Evolutionary conservation across 768 basidiomycete genomes (phyloP), one percentile per base, ranked within the genome.

Genomic region (Xerocomellus dryophilus): DNA sequence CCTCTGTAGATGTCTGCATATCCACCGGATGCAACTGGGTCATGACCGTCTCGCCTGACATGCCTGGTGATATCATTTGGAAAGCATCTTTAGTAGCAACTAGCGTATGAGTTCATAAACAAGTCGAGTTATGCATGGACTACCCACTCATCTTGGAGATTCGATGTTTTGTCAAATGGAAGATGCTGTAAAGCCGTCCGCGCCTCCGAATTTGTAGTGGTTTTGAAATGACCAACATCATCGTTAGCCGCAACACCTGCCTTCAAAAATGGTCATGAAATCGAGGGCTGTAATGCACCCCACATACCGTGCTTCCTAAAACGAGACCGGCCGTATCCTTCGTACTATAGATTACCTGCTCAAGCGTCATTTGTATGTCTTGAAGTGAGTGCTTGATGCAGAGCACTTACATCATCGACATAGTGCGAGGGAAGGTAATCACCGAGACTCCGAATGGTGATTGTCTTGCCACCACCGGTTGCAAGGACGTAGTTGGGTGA

Each of bases 1-100:
- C 58, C 59, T 25, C 32, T 55, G 31, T 61, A 61, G 15, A 61
- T 61, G 40, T 61, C 59, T 21, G 59, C 59, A 21, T 49, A 61
- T 9, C 59, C 59, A 23, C 59, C 59, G 2, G 53, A 60, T 29
- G 59, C 50, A 17, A 56, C 47, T 9, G 59, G 59, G 34, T 60
- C 59, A 7, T 27, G 47, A 7, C 53, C 23, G 7, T 56, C 58
- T 20, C 59, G 59, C 38, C 20, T 45, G 21, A 60, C 34, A 18
- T 48, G 38, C 18, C 1, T 20, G 14, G 58, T 60, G 14, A 60
- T 49, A 41, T 60, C 59, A 8, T 53, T 55, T 11, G 32, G 23
- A 14, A 25, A 47, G 21, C 20, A 44, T 18, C 58, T 59, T 45
- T 4, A 29, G 36, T 14, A 15, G 34, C 6, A n/a, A 21, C 4